A percentile compares a stretch with the other conserved stretches of the same genome.
Conservation (phyloP, 192 early-diverging fungal species). For the Obelidium mucronatum region DNA sequence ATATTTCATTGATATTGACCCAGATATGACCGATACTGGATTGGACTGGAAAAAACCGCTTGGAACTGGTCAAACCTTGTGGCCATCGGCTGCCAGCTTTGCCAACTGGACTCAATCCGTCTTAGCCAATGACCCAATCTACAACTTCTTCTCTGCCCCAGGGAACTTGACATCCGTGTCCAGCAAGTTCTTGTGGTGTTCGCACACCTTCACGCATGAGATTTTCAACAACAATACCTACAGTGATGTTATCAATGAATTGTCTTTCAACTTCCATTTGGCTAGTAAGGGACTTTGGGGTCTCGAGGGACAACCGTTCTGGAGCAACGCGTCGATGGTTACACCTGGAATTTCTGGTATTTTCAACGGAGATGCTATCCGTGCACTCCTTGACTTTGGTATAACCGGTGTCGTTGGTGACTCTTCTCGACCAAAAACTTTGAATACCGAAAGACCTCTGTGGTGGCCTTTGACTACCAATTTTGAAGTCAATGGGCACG, state of each 20-base stretch:
- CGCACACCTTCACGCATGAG: constrained; percentile 32
- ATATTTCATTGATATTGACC: constrained; percentile 31
- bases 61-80: constrained; percentile 46
- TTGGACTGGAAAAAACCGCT: constrained; percentile 47
- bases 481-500: too few relatives aligned
- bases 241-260: constrained; percentile 46
- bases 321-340: too few relatives aligned
- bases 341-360: constrained; percentile 52
- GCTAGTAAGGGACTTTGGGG: background rate
- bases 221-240: constrained; percentile 29
- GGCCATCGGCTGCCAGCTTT: constrained; percentile 37
- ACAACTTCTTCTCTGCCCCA: too few relatives aligned
- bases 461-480: too few relatives aligned
- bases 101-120: constrained; percentile 1
- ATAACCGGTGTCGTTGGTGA: too few relatives aligned
- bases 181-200: constrained; percentile 50
- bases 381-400: too few relatives aligned
- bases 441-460: too few relatives aligned
- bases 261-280: constrained; percentile 50
- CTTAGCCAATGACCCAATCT: background rate
- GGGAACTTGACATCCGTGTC: too few relatives aligned
- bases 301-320: constrained; percentile 26
- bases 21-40: constrained; percentile 27
- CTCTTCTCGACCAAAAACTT: too few relatives aligned
- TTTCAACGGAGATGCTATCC: constrained; percentile 54